Evolutionary conservation across 2,329 filamentous ascomycete species (phyloP).

Genomic region (Pleoardoris graminearum): DNA sequence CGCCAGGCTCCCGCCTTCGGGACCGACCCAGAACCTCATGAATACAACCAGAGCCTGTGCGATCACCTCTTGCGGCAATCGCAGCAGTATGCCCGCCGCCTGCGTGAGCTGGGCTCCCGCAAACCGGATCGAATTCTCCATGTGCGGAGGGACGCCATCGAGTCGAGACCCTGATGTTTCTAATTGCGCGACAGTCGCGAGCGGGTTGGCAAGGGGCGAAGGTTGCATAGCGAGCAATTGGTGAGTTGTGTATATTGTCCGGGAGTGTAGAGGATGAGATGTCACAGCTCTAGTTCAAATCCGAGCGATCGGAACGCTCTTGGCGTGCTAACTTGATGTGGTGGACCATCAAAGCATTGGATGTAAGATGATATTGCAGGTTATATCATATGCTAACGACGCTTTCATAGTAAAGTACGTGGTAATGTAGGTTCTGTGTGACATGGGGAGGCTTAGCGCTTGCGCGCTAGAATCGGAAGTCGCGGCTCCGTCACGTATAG

Average conservation of each 20-base stretch:
- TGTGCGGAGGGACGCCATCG: constrained; percentile 64
- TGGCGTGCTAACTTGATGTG: constrained; percentile 6
- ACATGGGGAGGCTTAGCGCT: no score
- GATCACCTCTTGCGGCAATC: constrained; percentile 82
- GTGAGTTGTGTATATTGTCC: neutral
- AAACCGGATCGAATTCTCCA: constrained; percentile 73
- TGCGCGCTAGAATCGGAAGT: neutral
- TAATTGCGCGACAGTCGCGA: constrained; percentile 74
- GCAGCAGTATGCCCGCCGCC: constrained; percentile 76
- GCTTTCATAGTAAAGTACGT: neutral
- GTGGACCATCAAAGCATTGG: constrained; percentile 1
- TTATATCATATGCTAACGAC: neutral
- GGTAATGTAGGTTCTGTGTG: no score
- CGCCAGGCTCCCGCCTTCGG: constrained; percentile 54
- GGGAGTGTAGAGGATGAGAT: neutral
- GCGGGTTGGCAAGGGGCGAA: constrained; percentile 64
- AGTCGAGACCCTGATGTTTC: constrained; percentile 58
- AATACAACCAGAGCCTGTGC: constrained; percentile 83
- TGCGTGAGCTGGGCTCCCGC: constrained; percentile 75
- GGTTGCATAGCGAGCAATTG: constrained; percentile 26
- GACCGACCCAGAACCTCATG: constrained; percentile 75
- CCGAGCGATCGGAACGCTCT: constrained; percentile 6
- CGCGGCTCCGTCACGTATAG: neutral
- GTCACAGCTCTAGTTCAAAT: constrained; percentile 11
- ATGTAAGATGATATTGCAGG: neutral